These are phyloP conservation scores for Hygrocybe punicea DNA, from an alignment of 768 basidiomycete genomes.

Conservation along the genomic window DNA sequence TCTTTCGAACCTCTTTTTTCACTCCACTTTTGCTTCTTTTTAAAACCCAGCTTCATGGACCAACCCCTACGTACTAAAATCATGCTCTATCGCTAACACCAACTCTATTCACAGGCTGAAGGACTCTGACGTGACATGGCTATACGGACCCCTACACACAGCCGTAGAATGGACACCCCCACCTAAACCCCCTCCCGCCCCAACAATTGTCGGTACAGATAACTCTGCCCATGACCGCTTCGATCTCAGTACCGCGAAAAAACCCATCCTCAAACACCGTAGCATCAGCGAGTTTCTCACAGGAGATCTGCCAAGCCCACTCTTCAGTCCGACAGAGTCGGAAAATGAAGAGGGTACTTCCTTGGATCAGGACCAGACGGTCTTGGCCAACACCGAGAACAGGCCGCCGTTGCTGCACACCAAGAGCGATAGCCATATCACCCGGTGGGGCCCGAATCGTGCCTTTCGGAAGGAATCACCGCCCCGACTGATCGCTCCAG, in stretches of 20 bases:
- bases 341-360: slow-evolving; percentile 44
- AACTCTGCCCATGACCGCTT: slow-evolving; percentile 49
- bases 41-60: too few species aligned
- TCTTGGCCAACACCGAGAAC: not conserved
- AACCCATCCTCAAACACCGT: slow-evolving; percentile 95
- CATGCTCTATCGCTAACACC: slow-evolving; percentile 5
- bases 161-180: slow-evolving; percentile 82
- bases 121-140: slow-evolving; percentile 98
- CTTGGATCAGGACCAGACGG: not conserved
- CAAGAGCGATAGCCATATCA: slow-evolving; percentile 85
- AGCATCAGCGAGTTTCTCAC: slow-evolving; percentile 88
- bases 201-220: slow-evolving; percentile 37
- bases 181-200: slow-evolving; percentile 43
- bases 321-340: slow-evolving; percentile 59
- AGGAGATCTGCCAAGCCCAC: slow-evolving; percentile 62
- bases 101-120: slow-evolving; percentile 72
- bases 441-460: slow-evolving; percentile 47
- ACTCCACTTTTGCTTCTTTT: slow-evolving; percentile 7
- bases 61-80: too few species aligned
- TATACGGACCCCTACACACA: slow-evolving; percentile 95
- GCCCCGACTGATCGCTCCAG: slow-evolving; percentile 53
- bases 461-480: slow-evolving; percentile 66
- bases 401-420: slow-evolving; percentile 67
- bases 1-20: not conserved
- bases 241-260: slow-evolving; percentile 48